These are phyloP conservation scores for Polygonum maritimum DNA, from an alignment of 148 eudicot species.

Conservation along the genomic window DNA sequence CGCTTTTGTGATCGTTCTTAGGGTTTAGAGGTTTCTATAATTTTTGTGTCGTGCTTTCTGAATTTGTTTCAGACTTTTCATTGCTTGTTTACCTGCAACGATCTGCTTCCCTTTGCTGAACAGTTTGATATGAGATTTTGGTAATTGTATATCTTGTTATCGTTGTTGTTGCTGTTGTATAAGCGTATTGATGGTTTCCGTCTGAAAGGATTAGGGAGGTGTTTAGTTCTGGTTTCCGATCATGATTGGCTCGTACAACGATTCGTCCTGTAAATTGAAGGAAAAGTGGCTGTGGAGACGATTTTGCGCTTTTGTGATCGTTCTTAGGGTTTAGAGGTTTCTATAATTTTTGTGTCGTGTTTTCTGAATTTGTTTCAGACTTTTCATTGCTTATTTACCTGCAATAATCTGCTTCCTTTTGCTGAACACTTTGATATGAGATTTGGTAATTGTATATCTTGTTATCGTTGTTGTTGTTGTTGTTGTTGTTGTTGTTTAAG, in stretches of 20 bases:
- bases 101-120: neutral
- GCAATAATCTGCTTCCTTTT: neutral
- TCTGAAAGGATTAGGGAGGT: neutral
- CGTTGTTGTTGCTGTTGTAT: no score
- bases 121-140: neutral
- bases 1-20: neutral
- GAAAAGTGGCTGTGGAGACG: neutral
- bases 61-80: neutral
- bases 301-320: neutral
- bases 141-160: neutral
- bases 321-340: no score
- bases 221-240: neutral
- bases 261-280: neutral
- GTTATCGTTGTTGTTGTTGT: no score
- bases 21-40: no score
- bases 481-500: no score
- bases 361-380: neutral
- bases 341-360: neutral
- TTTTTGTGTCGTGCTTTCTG: neutral
- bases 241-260: neutral
- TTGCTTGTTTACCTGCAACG: neutral
- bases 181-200: neutral
- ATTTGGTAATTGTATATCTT: neutral
- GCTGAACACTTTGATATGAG: neutral
- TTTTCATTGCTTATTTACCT: neutral